Conservation (phyloP, 805 yeast genomes). For the Candida montana region DNA sequence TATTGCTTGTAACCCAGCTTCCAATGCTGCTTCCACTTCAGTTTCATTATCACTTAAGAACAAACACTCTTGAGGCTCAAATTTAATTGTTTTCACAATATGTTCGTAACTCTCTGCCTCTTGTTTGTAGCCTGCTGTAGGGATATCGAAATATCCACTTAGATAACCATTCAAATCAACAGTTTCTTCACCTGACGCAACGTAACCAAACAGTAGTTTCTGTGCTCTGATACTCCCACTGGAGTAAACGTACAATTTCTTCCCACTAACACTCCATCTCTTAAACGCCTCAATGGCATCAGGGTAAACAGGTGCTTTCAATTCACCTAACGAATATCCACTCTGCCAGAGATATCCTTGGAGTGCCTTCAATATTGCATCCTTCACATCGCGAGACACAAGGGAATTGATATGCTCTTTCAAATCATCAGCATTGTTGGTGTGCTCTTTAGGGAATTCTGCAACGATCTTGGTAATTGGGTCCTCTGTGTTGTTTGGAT, state of each 20-base stretch:
- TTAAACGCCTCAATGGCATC: conserved; percentile 64
- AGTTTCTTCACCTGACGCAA: conserved; percentile 28
- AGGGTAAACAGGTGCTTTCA: conserved; percentile 67
- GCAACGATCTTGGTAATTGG: conserved; percentile 19
- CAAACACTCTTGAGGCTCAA: conserved; percentile 32
- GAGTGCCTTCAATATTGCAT: conserved; percentile 64
- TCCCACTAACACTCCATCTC: conserved; percentile 29
- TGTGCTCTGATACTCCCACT: conserved; percentile 90
- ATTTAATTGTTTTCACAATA: conserved; percentile 42
- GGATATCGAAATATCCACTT: conserved; percentile 77
- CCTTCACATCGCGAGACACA: conserved; percentile 68
- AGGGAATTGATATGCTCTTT: conserved; percentile 46
- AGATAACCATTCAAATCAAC: conserved; percentile 50
- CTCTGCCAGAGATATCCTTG: conserved; percentile 81
- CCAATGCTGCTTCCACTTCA: conserved; percentile 72
- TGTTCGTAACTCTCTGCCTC: conserved; percentile 50
- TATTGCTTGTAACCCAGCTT: conserved; percentile 53
- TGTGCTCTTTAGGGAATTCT: conserved; percentile 20
- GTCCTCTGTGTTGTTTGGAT: conserved; percentile 19
- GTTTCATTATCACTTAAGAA: conserved; percentile 77
- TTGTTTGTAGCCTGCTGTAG: conserved; percentile 71
- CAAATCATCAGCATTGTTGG: conserved; percentile 28
- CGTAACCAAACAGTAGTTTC: conserved; percentile 66
- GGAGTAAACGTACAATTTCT: conserved; percentile 66
- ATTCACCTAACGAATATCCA: conserved; percentile 74